These are phyloP conservation scores for Pseudogymnoascus sp. DNA, from an alignment of 2,329 filamentous ascomycete species.

Conservation along the genomic window DNA sequence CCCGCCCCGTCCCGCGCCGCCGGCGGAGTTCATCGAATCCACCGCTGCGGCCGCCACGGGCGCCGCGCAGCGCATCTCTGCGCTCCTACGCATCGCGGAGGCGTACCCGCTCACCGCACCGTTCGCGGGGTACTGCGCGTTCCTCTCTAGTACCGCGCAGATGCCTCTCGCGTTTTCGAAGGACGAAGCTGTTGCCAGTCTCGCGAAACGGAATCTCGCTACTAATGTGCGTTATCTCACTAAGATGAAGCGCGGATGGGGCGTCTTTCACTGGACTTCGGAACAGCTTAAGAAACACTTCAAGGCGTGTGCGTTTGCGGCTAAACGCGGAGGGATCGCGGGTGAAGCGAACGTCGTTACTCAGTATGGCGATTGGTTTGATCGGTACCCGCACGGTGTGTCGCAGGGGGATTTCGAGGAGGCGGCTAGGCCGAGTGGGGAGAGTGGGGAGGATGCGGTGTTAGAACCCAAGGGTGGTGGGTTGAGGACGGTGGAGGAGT, in stretches of 20 bases:
- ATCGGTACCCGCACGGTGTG: conserved; percentile 87
- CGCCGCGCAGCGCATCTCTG: conserved; percentile 80
- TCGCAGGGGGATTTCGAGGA: conserved; percentile 78
- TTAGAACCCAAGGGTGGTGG: conserved; percentile 40
- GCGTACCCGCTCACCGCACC: conserved; percentile 78
- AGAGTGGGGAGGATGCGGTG: conserved; percentile 78
- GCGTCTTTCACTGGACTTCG: conserved; percentile 95
- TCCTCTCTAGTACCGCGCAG: conserved; percentile 89
- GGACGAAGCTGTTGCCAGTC: conserved; percentile 65
- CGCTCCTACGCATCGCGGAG: conserved; percentile 72
- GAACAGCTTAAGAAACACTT: conserved; percentile 90
- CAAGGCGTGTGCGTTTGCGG: conserved; percentile 74
- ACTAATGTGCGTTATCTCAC: conserved; percentile 85
- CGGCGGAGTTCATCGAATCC: conserved; percentile 65
- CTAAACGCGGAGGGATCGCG: conserved; percentile 52
- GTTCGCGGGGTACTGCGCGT: conserved; percentile 91
- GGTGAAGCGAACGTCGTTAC: conserved; percentile 58
- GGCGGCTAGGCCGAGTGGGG: conserved; percentile 61
- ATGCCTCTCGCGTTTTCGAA: conserved; percentile 87
- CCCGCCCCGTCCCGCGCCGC: conserved; percentile 33
- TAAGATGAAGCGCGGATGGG: conserved; percentile 97
- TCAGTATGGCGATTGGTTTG: conserved; percentile 97
- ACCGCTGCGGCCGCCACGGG: conserved; percentile 70
- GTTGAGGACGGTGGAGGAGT: conserved; percentile 1
- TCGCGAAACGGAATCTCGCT: conserved; percentile 75